These are phyloP conservation scores for Byssothecium circinans DNA, from an alignment of 2,329 filamentous ascomycete genomes.

Conservation along the genomic window DNA sequence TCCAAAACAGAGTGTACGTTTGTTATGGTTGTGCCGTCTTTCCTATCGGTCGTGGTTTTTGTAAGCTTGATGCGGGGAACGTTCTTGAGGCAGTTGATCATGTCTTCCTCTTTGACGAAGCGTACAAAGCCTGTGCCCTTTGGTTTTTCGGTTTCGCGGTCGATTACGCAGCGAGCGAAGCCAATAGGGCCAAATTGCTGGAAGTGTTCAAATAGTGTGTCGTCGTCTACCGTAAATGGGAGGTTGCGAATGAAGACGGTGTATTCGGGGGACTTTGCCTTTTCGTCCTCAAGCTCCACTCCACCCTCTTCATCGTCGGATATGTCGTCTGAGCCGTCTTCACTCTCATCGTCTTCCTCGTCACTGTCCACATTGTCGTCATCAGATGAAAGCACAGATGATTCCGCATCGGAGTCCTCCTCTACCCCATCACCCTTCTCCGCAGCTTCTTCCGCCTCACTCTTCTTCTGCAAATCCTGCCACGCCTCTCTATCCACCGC, in stretches of 20 bases:
- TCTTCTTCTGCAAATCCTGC: conserved; percentile 60
- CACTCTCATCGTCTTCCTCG: conserved; percentile 45
- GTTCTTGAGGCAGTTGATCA: conserved; percentile 71
- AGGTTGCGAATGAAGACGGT: conserved; percentile 94
- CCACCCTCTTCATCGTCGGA: conserved; percentile 47
- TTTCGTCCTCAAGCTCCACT: conserved; percentile 25
- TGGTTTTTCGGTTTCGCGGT: conserved; percentile 80
- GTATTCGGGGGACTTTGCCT: conserved; percentile 62
- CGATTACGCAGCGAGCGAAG: conserved; percentile 89
- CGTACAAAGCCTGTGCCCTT: conserved; percentile 94
- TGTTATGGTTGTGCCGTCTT: conserved; percentile 39
- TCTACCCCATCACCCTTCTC: conserved; percentile 43
- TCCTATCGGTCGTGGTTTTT: conserved; percentile 37
- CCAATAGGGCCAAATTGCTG: conserved; percentile 82
- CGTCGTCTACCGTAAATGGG: conserved; percentile 84
- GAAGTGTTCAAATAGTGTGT: conserved; percentile 82
- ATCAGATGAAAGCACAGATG: conserved; percentile 46
- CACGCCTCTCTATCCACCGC: conserved; percentile 89
- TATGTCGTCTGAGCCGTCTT: conserved; percentile 42
- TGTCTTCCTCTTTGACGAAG: conserved; percentile 78
- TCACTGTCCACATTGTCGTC: conserved; percentile 40
- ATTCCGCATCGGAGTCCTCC: conserved; percentile 41
- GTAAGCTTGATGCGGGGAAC: conserved; percentile 60
- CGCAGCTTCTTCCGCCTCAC: conserved; percentile 41
- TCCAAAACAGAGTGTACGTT: conserved; percentile 75